Evolutionary conservation across 1,284 basidiomycete genomes (phyloP), one percentile per base, ranked within the genome.

Genomic region (Mycocalia duriaeana): DNA sequence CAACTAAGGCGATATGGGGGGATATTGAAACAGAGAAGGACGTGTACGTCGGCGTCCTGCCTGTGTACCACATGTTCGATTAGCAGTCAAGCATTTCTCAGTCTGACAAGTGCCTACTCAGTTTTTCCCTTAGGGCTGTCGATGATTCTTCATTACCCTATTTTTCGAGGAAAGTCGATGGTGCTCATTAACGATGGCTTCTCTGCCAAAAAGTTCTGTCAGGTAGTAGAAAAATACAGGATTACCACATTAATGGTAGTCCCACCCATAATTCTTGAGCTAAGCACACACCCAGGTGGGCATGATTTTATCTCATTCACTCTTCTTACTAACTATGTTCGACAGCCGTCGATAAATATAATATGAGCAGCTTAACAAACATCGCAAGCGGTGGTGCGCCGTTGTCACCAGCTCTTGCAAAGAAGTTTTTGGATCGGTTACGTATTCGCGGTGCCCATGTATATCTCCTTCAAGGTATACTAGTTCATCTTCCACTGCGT

Each of bases 351-450:
- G 75, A 80, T 40, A 76, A 86, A 62, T 86, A 86, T 62, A 76
- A 93, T 57, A 52, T n/a, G n/a, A n/a, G n/a, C n/a, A n/a, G n/a
- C n/a, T n/a, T n/a, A n/a, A n/a, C n/a, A n/a, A n/a, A n/a, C n/a
- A n/a, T n/a, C n/a, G n/a, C n/a, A n/a, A n/a, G 81, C 1, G 92
- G 90, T 4, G 94, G 91, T 0, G 94, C 94, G 2, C 91, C 92
- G 1, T 73, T 94, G 5, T 82, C 86, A 1, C 69, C 70, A 1
- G 74, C 79, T 7, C 71, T 92, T 77, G 80, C 9, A 64, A 74
- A 28, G 50, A 70, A 67, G 82, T 20, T 16, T 20, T 38, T 38
- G 11, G 2, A 3, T 38, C 37, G 11, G 20, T 19, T n/a, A 3
- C 11, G 9, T 20, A 6, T 11, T 16, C 19, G 57, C 9, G 65